A percentile compares a stretch with the other conserved stretches of the same genome.
phyloP scores from a whole-genome alignment of 1,284 basidiomycete genomes.

The Cryptococcus sp. region DNA sequence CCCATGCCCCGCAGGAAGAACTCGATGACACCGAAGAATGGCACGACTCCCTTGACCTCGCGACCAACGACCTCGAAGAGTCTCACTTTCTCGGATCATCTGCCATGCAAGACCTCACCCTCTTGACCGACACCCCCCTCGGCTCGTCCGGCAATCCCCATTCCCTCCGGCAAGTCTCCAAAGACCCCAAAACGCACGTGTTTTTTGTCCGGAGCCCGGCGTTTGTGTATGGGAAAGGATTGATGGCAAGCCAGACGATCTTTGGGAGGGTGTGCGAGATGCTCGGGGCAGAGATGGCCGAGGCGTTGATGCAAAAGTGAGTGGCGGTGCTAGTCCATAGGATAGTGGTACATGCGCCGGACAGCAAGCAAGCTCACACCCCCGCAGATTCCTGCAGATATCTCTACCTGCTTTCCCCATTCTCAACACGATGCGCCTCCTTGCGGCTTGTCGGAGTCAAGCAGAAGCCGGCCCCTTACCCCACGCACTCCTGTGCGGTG shows the following conservation, averaged over 20 bases:
- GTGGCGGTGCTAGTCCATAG: not conserved
- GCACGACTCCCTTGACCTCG: constrained; percentile 8
- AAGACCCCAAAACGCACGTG: constrained; percentile 2
- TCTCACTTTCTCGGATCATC: constrained; percentile 10
- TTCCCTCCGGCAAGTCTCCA: constrained; percentile 8
- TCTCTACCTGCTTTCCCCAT: constrained; percentile 10
- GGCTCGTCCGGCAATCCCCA: not conserved
- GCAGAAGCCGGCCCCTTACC: constrained; percentile 8
- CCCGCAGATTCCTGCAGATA: constrained; percentile 1
- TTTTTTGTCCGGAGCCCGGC: constrained; percentile 13
- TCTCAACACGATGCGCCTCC: constrained; percentile 8
- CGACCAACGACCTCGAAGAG: constrained; percentile 9
- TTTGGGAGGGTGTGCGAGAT: not conserved
- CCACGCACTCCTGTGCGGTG: constrained; percentile 10
- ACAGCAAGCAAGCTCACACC: not conserved
- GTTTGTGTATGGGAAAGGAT: constrained; percentile 10
- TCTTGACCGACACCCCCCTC: constrained; percentile 1
- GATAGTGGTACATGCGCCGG: too few species aligned
- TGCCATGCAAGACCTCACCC: constrained; percentile 6
- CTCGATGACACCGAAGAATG: constrained; percentile 6
- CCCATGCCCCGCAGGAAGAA: not conserved
- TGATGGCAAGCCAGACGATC: constrained; percentile 2
- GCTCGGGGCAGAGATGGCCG: constrained; percentile 3
- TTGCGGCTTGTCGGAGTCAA: constrained; percentile 5
- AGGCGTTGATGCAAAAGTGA: constrained; percentile 5